Base-by-base conservation (phyloP, 1,284 basidiomycete species). In the Puccinia coronata region DNA sequence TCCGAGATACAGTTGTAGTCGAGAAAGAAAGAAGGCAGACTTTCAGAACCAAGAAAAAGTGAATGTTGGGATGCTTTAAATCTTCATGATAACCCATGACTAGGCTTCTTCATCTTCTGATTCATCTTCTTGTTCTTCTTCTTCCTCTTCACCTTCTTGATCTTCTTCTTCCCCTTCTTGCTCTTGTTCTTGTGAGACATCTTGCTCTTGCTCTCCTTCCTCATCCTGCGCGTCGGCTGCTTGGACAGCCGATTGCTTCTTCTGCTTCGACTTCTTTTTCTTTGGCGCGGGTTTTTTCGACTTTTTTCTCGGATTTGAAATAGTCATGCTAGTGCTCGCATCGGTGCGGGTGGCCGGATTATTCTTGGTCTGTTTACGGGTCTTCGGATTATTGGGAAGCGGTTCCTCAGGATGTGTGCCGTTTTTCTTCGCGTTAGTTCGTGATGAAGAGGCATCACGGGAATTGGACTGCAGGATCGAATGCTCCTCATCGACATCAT, bases 401-500 rank as follows among this genome's bases (percentile, higher is more conserved):
- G 57, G 18, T 16, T 59, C n/a, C 5, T 59, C 57, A 34, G 57
- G 57, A 25, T 59, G 57, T 16, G 5, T n/a, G 28, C 9, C 11
- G 28, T n/a, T 25, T 59, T 59, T 59, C 4, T 25, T 12, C 9
- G 28, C 14, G 9, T 18, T 31, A 14, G 2, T 59, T 5, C 28
- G 18, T n/a, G 69, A 71, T 49, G 69, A 16, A n/a, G 69, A 71
- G 49, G 41, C 25, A 20, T 71, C 34, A 25, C 51, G 49, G n/a
- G 11, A 11, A 20, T 20, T n/a, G 28, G 43, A 20, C 23, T 47
- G 47, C 0, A 51, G 28, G 23, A 71, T 51, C 28, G 69, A 71
- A 28, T 71, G 69, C 65, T 80, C 55, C 53, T 72, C 69, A 51
- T 72, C 59, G 3, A 51, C 39, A 12, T 61, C 70, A n/a, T 72